Base-by-base conservation (phyloP, 2,329 filamentous ascomycete species). In the Fusarium verticillioides region DNA sequence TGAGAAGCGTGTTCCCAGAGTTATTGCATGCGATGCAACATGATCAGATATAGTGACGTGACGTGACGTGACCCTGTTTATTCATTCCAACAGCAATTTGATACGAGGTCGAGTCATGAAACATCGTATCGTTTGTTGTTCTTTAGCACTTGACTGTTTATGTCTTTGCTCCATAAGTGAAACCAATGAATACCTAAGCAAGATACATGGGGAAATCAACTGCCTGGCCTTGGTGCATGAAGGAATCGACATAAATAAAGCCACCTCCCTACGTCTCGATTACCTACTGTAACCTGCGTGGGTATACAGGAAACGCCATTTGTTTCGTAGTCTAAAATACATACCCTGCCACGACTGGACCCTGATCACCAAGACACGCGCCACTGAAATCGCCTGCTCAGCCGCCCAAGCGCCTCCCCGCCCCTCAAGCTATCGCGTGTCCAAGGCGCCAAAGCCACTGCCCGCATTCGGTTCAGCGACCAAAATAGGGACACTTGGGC, bases 401-500 rank as follows among this genome's bases (percentile, higher is more conserved):
- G 71, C 71, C 71, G 67, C 71, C 60, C 60, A 70, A 70, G 66
- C 67, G 66, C 66, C 59, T 52, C 66, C 63, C 65, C 40, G 26
- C 65, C 57, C 39, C 43, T 62, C 30, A 43, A 26, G 46, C 49
- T 61, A 58, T 74, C 66, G 58, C 40, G 54, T 54, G 53, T 52
- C 46, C 49, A 60, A 60, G 47, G 70, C 46, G 56, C 61, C 66
- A 75, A 63, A 75, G 66, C 69, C 72, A 75, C 66, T 61, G 50
- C 70, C 70, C 70, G 72, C 72, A 73, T 64, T 69, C 28, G 56
- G 60, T 62, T 60, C 50, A 62, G 53, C 47, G 66, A 65, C 69
- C 64, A 73, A 75, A 75, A 75, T 75, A 75, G 70, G 69, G 73
- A 67, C 60, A 73, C 28, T 53, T 62, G 46, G 26, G 28, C 56